phyloP scores from a whole-genome alignment of 306 rosid genomes.

The Lithocarpus polystachyus region DNA sequence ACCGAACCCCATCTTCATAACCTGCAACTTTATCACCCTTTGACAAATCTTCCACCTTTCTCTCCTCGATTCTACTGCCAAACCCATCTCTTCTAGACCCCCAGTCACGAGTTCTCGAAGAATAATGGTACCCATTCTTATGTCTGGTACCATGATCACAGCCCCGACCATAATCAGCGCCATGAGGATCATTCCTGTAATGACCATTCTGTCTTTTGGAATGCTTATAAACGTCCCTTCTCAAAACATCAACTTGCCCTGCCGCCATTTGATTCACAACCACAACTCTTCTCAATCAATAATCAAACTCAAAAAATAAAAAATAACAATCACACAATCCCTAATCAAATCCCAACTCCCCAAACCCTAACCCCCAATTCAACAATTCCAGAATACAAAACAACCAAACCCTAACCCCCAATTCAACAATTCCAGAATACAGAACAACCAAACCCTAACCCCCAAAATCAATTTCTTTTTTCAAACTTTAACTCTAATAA shows the following conservation, averaged over 20 bases:
- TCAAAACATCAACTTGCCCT: constrained; percentile 56
- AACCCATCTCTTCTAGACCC: constrained; percentile 14
- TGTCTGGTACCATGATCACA: not conserved
- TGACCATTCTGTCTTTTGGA: constrained; percentile 33
- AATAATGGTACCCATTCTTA: constrained; percentile 9
- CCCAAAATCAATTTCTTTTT: not conserved
- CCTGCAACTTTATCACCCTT: not conserved
- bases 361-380: constrained; percentile 29
- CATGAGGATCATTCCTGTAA: constrained; percentile 21
- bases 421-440: not conserved
- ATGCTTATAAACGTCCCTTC: constrained; percentile 36
- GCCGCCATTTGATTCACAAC: constrained; percentile 77
- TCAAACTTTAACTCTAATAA: not conserved
- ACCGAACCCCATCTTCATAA: constrained; percentile 12
- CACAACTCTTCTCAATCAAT: constrained; percentile 52
- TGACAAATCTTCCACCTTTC: constrained; percentile 28
- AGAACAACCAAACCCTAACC: constrained; percentile 26
- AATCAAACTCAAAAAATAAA: constrained; percentile 32
- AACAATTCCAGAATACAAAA: not conserved
- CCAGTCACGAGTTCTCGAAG: not conserved
- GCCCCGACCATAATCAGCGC: constrained; percentile 5
- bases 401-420: constrained; percentile 29
- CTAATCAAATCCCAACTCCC: constrained; percentile 9
- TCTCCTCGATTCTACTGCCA: constrained; percentile 25
- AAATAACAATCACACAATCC: constrained; percentile 17